Base-by-base conservation (phyloP, 768 basidiomycete species). In the Lyophyllum atratum region DNA sequence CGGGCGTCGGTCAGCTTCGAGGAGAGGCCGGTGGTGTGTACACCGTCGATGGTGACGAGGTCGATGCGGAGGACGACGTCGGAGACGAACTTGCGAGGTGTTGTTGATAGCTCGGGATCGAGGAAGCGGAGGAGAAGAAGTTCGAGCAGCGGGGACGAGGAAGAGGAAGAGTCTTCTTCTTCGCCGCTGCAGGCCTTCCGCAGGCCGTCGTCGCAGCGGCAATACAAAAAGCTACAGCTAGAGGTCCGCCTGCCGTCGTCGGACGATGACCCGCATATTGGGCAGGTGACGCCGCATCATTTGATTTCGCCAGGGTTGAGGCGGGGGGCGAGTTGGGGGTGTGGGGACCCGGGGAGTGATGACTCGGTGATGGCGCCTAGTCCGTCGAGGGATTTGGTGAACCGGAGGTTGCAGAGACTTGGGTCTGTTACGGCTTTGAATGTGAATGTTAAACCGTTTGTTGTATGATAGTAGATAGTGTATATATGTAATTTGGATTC, bases 211-310 rank as follows among this genome's bases (percentile, higher is more conserved):
- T 55, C 47, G 11, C 52, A 56, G 6, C 44, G 19, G 15, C n/a
- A 40, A 19, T n/a, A 5, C 39, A 40, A 59, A 34, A 43, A 52
- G 8, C 46, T 55, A 34, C 42, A 52, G 8, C 46, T 55, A 21
- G 53, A 53, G 14, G 56, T 33, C 26, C 48, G 59, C 22, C 31
- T 56, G 43, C 42, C 49, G 2, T 58, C 85, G 2, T 89, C 87
- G 3, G 88, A 90, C 61, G 86, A 91, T 55, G 85, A 89, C 59
- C 80, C 79, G 0, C 76, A 78, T 58, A 57, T 83, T 25, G 86
- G 87, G 0, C 85, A 88, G 67, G 85, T 89, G 17, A 89, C 86
- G 0, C 87, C 88, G n/a, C 80, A 81, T 58, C 85, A 85, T 62
- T 69, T 90, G 29, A 81, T 84, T 37, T 91, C 88, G 8, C 86